Conservation (phyloP, 2,329 filamentous ascomycete genomes). For the Cordyceps sp. region DNA sequence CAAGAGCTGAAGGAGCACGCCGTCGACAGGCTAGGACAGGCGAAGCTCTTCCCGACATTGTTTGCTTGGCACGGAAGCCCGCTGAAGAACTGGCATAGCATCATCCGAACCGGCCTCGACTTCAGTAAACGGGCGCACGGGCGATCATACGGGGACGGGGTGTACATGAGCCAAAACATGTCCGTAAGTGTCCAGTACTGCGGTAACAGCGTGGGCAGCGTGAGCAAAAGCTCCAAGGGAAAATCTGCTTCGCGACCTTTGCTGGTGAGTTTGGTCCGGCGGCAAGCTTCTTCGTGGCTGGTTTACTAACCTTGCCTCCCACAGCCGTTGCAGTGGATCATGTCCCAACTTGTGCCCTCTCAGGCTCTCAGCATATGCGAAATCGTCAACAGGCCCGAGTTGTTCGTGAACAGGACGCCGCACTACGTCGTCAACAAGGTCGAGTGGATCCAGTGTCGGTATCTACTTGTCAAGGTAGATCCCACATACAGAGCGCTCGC, state of each 20-base stretch:
- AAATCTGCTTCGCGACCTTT: too few relatives aligned
- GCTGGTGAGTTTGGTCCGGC: too few relatives aligned
- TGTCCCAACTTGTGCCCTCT: slow-evolving; percentile 43
- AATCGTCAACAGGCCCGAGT: slow-evolving; percentile 54
- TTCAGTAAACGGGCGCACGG: slow-evolving; percentile 48
- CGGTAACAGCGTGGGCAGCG: too few relatives aligned
- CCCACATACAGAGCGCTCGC: slow-evolving; percentile 2
- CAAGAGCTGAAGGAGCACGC: slow-evolving; percentile 31
- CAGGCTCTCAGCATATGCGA: slow-evolving; percentile 63
- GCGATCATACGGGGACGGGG: slow-evolving; percentile 58
- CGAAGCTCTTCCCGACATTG: slow-evolving; percentile 43
- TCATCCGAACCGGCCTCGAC: slow-evolving; percentile 67
- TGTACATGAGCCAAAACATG: slow-evolving; percentile 53
- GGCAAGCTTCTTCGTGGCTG: too few relatives aligned
- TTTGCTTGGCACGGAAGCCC: slow-evolving; percentile 79
- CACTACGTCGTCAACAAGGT: slow-evolving; percentile 58
- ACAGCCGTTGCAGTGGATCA: slow-evolving; percentile 36
- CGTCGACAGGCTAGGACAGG: slow-evolving; percentile 14
- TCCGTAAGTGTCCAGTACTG: slow-evolving; percentile 1
- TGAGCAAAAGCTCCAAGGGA: background rate
- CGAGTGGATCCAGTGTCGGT: slow-evolving; percentile 83
- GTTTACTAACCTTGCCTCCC: too few relatives aligned
- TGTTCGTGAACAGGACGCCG: slow-evolving; percentile 39
- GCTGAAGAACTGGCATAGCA: slow-evolving; percentile 74
- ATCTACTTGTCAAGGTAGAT: slow-evolving; percentile 43